Conservation (phyloP, 2,329 filamentous ascomycete species). For the Penicillium sp. region DNA sequence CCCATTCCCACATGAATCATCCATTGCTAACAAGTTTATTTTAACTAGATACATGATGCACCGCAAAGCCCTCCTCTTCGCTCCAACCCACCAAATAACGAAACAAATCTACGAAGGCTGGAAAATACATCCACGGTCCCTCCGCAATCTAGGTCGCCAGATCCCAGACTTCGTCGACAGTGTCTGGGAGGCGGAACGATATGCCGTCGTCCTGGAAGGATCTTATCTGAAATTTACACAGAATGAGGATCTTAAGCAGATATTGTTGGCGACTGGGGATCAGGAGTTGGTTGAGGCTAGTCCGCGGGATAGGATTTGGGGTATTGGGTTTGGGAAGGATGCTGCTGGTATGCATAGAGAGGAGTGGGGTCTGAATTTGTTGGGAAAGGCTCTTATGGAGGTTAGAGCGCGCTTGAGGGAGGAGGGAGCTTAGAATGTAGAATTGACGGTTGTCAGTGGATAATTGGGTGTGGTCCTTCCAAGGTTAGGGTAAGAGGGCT, state of each 20-base stretch:
- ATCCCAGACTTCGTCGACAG: constrained; percentile 6
- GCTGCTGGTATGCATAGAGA: background rate
- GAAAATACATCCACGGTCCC: constrained; percentile 3
- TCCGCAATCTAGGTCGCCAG: constrained; percentile 4
- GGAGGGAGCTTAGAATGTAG: background rate
- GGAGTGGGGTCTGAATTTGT: constrained; percentile 8
- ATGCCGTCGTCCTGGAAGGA: constrained; percentile 2
- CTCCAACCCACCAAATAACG: background rate
- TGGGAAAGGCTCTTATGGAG: constrained; percentile 7
- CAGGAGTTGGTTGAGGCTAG: constrained; percentile 10
- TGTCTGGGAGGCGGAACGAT: constrained; percentile 2
- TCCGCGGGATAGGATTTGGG: constrained; percentile 8
- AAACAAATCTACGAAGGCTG: constrained; percentile 1
- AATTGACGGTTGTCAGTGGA: no score
- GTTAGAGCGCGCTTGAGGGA: constrained; percentile 1
- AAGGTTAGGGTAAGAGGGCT: no score
- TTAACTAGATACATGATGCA: constrained; percentile 6
- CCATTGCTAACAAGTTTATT: background rate
- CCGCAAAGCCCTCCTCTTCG: constrained; percentile 10
- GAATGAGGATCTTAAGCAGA: background rate
- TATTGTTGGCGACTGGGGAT: constrained; percentile 4
- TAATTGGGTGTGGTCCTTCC: no score
- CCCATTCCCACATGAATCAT: background rate
- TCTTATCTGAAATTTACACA: constrained; percentile 10
- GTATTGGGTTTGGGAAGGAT: constrained; percentile 5